Conservation (phyloP, 1,284 basidiomycete genomes). For the Phellopilus nigrolimitatus region DNA sequence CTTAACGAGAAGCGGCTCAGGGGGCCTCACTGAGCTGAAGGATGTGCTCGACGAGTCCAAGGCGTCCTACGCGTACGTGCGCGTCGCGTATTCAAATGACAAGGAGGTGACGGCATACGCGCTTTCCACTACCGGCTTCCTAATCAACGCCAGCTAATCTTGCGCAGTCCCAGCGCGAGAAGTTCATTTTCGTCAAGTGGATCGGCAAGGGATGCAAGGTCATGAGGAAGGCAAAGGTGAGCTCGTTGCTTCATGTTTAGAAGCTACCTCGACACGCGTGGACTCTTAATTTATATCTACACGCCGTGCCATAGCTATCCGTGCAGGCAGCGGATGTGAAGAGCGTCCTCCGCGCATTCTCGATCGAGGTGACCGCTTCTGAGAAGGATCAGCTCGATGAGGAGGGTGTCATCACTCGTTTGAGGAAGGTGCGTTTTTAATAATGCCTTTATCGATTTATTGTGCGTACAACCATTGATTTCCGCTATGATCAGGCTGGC, state of each 20-base stretch:
- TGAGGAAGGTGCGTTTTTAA: constrained; percentile 67
- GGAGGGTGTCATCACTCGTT: constrained; percentile 65
- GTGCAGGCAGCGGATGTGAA: constrained; percentile 87
- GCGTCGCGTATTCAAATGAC: constrained; percentile 82
- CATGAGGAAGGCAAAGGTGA: constrained; percentile 87
- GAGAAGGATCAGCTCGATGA: constrained; percentile 80
- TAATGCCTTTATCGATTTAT: not conserved
- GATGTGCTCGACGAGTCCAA: constrained; percentile 68
- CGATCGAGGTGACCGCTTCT: constrained; percentile 80
- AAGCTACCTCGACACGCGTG: too few species aligned
- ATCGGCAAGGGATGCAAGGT: constrained; percentile 82
- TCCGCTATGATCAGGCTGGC: constrained; percentile 21
- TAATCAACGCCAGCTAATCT: not conserved
- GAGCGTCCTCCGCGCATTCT: constrained; percentile 69
- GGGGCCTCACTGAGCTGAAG: constrained; percentile 72
- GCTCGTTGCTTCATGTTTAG: constrained; percentile 24
- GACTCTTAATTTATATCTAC: too few species aligned
- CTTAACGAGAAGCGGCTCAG: constrained; percentile 73
- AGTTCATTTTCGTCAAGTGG: constrained; percentile 88
- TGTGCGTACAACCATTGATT: constrained; percentile 2
- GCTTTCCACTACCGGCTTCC: not conserved
- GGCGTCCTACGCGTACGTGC: constrained; percentile 80
- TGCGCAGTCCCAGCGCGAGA: constrained; percentile 65
- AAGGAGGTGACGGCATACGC: constrained; percentile 42
- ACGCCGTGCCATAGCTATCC: too few species aligned